Evolutionary conservation across 116 monocot species (phyloP).

Genomic region (Posidonia oceanica): DNA sequence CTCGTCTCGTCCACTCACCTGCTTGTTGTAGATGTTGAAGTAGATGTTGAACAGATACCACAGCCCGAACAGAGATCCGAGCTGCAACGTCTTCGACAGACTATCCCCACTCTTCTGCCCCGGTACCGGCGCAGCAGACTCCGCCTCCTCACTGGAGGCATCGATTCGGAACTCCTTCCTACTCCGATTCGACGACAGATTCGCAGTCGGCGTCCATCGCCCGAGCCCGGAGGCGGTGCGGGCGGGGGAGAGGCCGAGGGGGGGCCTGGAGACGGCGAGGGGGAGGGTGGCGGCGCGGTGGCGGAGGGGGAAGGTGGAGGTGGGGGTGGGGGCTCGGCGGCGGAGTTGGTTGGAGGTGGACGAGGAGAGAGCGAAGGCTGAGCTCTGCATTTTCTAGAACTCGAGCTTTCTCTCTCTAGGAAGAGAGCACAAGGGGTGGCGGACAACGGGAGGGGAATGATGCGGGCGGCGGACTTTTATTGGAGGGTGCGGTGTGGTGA

Average conservation of each 20-base stretch:
- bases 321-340: neutral
- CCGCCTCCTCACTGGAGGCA: slow-evolving; percentile 2
- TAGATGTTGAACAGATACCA: slow-evolving; percentile 98
- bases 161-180: slow-evolving; percentile 1
- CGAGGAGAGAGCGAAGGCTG: slow-evolving; percentile 10
- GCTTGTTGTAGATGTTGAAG: slow-evolving; percentile 98
- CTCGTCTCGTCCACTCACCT: slow-evolving; percentile 26
- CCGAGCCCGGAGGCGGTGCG: no score
- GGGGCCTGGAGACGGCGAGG: neutral
- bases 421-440: neutral
- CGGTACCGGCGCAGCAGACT: neutral
- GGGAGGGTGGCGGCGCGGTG: neutral
- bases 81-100: slow-evolving; percentile 46
- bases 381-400: slow-evolving; percentile 22
- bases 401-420: neutral
- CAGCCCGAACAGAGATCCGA: slow-evolving; percentile 73
- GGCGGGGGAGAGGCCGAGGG: no score
- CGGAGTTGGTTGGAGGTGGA: neutral
- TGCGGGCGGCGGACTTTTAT: no score
- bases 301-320: neutral
- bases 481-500: no score
- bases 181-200: neutral
- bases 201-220: no score
- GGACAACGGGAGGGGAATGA: no score
- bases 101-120: neutral